Evolutionary conservation across 169 alveolate genomes (phyloP), one percentile per base, ranked within the genome.

Genomic region (Plasmodium cynomolgi): DNA sequence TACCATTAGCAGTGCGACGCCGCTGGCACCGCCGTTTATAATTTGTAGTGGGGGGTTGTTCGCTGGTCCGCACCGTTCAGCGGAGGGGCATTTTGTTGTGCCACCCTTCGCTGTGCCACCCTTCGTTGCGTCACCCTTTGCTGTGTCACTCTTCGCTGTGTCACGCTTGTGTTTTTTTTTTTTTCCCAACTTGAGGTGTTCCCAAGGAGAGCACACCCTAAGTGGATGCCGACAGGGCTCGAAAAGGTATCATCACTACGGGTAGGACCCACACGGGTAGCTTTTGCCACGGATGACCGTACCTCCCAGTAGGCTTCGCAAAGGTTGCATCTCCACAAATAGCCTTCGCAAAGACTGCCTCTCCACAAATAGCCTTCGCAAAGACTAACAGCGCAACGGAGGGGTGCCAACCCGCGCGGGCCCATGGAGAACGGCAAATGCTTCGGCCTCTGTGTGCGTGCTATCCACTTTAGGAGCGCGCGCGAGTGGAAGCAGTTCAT

Each of bases 401-500:
- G 23, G 62, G 62, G 23, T 15, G 62, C 23, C 62, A 50, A 50
- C 62, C 62, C 62, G 23, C 23, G 23, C 62, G 23, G 23, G 37
- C 31, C 37, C 41, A 68, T 68, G 77, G 47, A 58, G 33, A 79
- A 39, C 29, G 15, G 50, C 15, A 79, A 31, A 34, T 58, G 62
- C 73, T 88, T 79, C 13, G 29, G 34, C 33, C 13, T 50, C 56
- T 88, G 81, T 79, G 71, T 20, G 44, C 90, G 94, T 0, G 72
- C 29, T 83, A 88, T 88, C 20, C 94, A 88, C 31, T 88, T 88
- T 62, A 88, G 81, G 56, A 88, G 83, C 73, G 94, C 90, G 39
- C 80, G 72, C 39, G 94, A 88, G 54, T 88, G 94, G 94, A 88
- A 88, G 83, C 94, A 88, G 15, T 88, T 88, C 11, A 88, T 88